Percentiles rank a stretch among this genome's conserved stretches.
Evolutionary conservation across 2,329 filamentous ascomycete species (phyloP).

Genomic region (Alternaria sp.): DNA sequence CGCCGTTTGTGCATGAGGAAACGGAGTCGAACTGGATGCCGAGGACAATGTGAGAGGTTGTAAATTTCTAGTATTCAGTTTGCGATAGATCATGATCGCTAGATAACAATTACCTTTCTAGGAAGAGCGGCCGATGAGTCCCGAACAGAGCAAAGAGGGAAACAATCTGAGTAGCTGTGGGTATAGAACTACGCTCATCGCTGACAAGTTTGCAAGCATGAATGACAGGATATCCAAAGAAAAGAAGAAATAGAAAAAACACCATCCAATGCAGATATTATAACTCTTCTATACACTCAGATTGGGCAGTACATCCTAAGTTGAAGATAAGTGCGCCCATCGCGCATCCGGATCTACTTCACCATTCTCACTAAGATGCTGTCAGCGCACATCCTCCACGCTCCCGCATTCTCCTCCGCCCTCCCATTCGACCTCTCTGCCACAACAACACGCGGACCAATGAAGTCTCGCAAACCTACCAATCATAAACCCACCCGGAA

Average conservation of each 20-base stretch:
- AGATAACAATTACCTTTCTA: slow-evolving; percentile 10
- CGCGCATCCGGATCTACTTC: slow-evolving; percentile 37
- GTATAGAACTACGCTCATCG: slow-evolving; percentile 3
- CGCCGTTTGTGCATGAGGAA: not conserved
- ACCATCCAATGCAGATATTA: slow-evolving; percentile 8
- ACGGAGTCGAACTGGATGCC: slow-evolving; percentile 21
- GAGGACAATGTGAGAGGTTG: slow-evolving; percentile 19
- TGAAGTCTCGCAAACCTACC: slow-evolving; percentile 61
- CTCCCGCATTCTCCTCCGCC: not conserved
- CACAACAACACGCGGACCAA: slow-evolving; percentile 22
- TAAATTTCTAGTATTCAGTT: slow-evolving; percentile 22
- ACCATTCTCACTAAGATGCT: slow-evolving; percentile 35
- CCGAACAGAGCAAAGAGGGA: not conserved
- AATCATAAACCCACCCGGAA: slow-evolving; percentile 87
- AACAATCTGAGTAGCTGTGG: slow-evolving; percentile 1
- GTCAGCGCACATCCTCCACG: slow-evolving; percentile 28
- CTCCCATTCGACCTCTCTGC: slow-evolving; percentile 22
- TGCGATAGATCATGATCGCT: not conserved
- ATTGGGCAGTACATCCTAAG: not conserved
- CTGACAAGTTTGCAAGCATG: not conserved
- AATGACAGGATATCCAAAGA: slow-evolving; percentile 1
- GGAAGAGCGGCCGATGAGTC: not conserved
- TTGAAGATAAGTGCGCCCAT: slow-evolving; percentile 43
- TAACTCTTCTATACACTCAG: not conserved
- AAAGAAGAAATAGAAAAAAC: not conserved